phyloP scores from a whole-genome alignment of 148 eudicot genomes.

The Beta vulgaris region DNA sequence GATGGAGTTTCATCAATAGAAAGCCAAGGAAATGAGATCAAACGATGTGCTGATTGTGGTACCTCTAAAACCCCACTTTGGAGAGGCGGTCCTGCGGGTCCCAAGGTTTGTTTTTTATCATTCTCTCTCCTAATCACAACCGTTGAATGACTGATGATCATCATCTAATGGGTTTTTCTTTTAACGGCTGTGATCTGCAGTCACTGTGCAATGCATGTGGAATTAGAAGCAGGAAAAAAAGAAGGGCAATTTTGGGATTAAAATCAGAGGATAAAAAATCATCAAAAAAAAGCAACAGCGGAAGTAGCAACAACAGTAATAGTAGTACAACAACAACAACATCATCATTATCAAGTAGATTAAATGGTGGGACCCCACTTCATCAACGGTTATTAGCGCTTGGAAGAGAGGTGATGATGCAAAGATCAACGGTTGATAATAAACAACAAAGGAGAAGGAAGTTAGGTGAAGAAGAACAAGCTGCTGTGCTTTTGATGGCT shows the following conservation, averaged over 20 bases:
- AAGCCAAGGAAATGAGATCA: constrained; percentile 32
- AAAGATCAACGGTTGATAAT: constrained; percentile 58
- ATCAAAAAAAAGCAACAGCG: constrained; percentile 36
- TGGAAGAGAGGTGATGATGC: constrained; percentile 62
- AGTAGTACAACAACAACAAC: not conserved
- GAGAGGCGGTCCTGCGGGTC: constrained; percentile 96
- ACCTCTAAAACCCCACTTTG: constrained; percentile 96
- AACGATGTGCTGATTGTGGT: constrained; percentile 89
- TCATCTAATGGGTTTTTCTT: constrained; percentile 11
- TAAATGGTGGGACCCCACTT: constrained; percentile 38
- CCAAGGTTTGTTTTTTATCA: constrained; percentile 49
- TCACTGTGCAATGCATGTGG: constrained; percentile 98
- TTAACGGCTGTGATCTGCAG: constrained; percentile 31
- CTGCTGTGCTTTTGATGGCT: constrained; percentile 81
- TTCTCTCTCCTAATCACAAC: constrained; percentile 30
- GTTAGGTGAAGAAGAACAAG: constrained; percentile 80
- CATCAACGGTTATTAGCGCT: constrained; percentile 56
- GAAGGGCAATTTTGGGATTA: constrained; percentile 67
- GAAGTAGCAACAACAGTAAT: constrained; percentile 15
- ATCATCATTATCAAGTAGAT: constrained; percentile 22
- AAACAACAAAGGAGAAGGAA: constrained; percentile 36
- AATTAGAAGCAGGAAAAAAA: constrained; percentile 85
- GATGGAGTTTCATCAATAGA: constrained; percentile 48
- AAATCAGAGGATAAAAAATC: constrained; percentile 53
- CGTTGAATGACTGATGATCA: constrained; percentile 15